Evolutionary conservation across 108 stramenopile species (phyloP).

Genomic region (Cyclostephanos tholiformis): DNA sequence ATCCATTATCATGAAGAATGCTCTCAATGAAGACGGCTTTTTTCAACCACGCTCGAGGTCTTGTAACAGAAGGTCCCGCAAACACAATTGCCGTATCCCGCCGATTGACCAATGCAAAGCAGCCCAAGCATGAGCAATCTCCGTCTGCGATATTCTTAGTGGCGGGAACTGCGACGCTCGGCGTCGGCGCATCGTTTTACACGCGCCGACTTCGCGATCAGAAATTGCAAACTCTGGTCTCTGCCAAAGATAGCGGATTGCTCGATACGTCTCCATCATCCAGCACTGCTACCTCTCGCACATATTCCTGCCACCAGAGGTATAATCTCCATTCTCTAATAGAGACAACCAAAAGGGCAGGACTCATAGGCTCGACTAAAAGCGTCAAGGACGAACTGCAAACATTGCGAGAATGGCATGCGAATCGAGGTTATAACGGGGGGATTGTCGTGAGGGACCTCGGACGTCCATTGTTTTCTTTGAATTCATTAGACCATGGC

Average conservation of each 20-base stretch:
- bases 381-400: conserved; percentile 66
- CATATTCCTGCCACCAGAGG: conserved; percentile 4
- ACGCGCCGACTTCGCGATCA: conserved; percentile 22
- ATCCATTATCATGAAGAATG: background rate
- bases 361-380: conserved; percentile 52
- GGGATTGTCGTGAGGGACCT: conserved; percentile 63
- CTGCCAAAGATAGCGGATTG: conserved; percentile 29
- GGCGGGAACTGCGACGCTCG: background rate
- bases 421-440: conserved; percentile 56
- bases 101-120: background rate
- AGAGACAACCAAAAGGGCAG: conserved; percentile 49
- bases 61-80: background rate
- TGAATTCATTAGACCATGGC: conserved; percentile 15
- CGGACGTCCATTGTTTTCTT: conserved; percentile 51
- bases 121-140: background rate
- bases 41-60: background rate
- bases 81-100: background rate
- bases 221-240: conserved; percentile 26
- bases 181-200: conserved; percentile 17
- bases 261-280: conserved; percentile 11
- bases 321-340: conserved; percentile 29
- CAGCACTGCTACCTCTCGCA: background rate
- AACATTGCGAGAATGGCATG: conserved; percentile 58
- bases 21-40: background rate
- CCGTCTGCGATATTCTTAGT: background rate